A percentile compares a stretch with the other conserved stretches of the same genome.
These are phyloP conservation scores for Yamadazyma olivae DNA, from an alignment of 805 yeast species.

Conservation along the genomic window DNA sequence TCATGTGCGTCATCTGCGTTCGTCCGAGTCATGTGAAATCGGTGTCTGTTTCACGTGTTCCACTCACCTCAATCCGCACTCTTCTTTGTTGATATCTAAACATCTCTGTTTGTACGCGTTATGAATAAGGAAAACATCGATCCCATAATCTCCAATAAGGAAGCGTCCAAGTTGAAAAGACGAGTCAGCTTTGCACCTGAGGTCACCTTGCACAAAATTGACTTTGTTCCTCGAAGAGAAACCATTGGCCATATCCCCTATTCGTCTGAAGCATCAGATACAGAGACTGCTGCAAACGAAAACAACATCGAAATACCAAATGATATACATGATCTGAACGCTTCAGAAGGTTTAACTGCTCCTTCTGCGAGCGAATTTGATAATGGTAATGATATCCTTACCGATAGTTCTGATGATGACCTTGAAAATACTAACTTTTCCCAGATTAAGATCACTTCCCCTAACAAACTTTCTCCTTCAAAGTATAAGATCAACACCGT, in stretches of 20 bases:
- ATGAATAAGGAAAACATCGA: constrained; percentile 14
- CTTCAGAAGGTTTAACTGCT: too few species aligned
- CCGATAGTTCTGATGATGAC: constrained; percentile 1
- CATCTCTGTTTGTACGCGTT: too few species aligned
- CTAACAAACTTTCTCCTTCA: constrained; percentile 2
- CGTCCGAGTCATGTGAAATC: too few species aligned
- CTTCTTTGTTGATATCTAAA: too few species aligned
- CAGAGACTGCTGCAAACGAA: too few species aligned
- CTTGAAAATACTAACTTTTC: constrained; percentile 4
- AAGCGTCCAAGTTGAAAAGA: constrained; percentile 24
- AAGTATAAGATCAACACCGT: constrained; percentile 1
- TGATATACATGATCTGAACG: too few species aligned
- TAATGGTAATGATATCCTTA: background rate
- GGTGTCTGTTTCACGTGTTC: too few species aligned
- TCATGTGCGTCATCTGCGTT: too few species aligned
- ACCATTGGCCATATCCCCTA: constrained; percentile 23
- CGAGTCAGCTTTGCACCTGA: constrained; percentile 79
- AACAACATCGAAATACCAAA: too few species aligned
- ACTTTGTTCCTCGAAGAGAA: constrained; percentile 29
- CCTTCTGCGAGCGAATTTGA: constrained; percentile 3
- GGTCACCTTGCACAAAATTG: constrained; percentile 61
- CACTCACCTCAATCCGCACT: too few species aligned
- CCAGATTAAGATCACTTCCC: constrained; percentile 1
- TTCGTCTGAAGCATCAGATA: constrained; percentile 3
- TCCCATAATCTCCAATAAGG: constrained; percentile 3